A percentile compares a stretch with the other conserved stretches of the same genome.
Evolutionary conservation across 352 stramenopile genomes (phyloP).

Genomic region (Peronosclerospora sorghi): DNA sequence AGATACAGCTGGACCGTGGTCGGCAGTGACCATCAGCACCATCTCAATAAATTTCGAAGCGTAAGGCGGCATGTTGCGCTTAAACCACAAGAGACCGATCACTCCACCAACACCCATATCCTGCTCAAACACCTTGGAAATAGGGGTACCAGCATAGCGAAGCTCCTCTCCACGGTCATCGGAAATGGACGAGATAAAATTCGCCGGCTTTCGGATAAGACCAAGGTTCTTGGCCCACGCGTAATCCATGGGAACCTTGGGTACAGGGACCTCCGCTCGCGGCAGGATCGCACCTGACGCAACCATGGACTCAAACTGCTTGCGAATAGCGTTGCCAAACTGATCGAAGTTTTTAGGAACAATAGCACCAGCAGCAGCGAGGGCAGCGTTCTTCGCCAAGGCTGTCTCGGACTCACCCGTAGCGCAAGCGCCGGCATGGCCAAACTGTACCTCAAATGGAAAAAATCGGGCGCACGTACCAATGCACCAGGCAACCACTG

Average conservation of each 20-base stretch:
- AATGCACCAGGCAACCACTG: slow-evolving; percentile 97
- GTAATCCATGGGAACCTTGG: slow-evolving; percentile 95
- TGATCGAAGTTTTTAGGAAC: slow-evolving; percentile 93
- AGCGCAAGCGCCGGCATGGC: slow-evolving; percentile 90
- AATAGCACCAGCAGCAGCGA: slow-evolving; percentile 83
- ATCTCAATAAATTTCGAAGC: slow-evolving; percentile 96
- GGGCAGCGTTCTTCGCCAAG: slow-evolving; percentile 88
- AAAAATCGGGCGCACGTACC: slow-evolving; percentile 96
- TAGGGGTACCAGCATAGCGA: slow-evolving; percentile 90
- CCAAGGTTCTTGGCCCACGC: slow-evolving; percentile 93
- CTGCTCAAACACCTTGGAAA: slow-evolving; percentile 91
- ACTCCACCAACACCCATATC: slow-evolving; percentile 92
- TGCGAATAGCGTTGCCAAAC: slow-evolving; percentile 88
- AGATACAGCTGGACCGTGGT: slow-evolving; percentile 93
- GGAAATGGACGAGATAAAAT: slow-evolving; percentile 97
- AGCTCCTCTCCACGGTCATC: slow-evolving; percentile 96
- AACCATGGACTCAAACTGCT: slow-evolving; percentile 84
- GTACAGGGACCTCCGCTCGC: slow-evolving; percentile 82
- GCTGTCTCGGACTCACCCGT: slow-evolving; percentile 90
- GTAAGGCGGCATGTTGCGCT: slow-evolving; percentile 82
- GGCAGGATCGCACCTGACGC: slow-evolving; percentile 70
- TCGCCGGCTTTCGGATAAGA: slow-evolving; percentile 92
- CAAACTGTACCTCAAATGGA: slow-evolving; percentile 96
- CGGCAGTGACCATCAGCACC: slow-evolving; percentile 95
- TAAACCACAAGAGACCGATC: slow-evolving; percentile 94